Evolutionary conservation across 192 early-diverging fungal species (phyloP).

Genomic region (Chytriomyces confervae): DNA sequence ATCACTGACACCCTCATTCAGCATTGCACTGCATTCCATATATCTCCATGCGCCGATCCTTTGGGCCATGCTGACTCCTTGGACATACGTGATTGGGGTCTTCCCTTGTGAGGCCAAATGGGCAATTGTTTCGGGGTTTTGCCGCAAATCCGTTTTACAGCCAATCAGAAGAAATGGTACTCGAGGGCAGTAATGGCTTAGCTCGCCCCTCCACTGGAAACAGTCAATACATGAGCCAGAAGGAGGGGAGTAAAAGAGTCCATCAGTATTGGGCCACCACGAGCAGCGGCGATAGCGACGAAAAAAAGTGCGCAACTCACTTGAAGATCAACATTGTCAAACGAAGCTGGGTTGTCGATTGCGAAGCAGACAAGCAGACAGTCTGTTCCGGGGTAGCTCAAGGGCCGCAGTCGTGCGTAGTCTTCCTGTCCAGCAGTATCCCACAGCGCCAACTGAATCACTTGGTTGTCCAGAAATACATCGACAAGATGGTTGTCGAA

Average conservation of each 20-base stretch:
- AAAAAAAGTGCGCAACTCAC: background rate
- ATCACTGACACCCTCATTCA: constrained; percentile 78
- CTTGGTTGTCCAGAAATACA: constrained; percentile 38
- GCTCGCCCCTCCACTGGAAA: constrained; percentile 44
- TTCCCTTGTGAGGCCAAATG: constrained; percentile 4
- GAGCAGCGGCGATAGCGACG: background rate
- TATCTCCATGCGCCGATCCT: constrained; percentile 41
- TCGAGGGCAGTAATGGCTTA: constrained; percentile 37
- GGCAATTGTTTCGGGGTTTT: constrained; percentile 28
- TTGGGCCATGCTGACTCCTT: constrained; percentile 33
- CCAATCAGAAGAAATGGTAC: constrained; percentile 49
- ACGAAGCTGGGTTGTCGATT: constrained; percentile 46
- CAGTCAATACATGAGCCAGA: no score
- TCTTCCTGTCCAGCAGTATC: constrained; percentile 99
- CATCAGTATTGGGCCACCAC: background rate
- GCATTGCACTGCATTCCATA: constrained; percentile 57
- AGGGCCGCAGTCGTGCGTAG: constrained; percentile 89
- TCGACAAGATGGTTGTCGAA: constrained; percentile 57
- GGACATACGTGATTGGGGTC: constrained; percentile 22
- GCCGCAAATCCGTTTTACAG: constrained; percentile 45
- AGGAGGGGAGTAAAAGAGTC: background rate
- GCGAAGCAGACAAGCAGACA: constrained; percentile 78
- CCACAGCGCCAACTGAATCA: constrained; percentile 80
- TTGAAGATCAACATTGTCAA: constrained; percentile 32
- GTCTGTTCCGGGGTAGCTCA: constrained; percentile 90